phyloP scores from a whole-genome alignment of 1,284 basidiomycete genomes.

The Golubevia pallescens region DNA sequence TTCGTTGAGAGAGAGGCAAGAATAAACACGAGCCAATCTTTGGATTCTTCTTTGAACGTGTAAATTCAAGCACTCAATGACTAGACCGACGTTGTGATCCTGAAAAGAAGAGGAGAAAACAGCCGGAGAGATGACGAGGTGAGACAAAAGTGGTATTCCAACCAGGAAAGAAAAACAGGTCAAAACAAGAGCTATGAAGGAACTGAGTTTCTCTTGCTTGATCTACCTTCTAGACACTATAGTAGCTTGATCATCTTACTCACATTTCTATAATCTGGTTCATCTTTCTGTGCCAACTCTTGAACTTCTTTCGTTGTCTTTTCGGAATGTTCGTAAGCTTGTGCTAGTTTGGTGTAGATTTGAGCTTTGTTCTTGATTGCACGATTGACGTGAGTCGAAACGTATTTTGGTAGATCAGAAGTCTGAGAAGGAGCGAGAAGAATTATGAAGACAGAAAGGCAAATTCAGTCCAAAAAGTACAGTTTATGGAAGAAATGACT shows the following conservation, averaged over 20 bases:
- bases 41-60: slow-evolving; percentile 77
- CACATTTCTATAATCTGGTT: slow-evolving; percentile 69
- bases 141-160: slow-evolving; percentile 19
- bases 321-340: slow-evolving; percentile 71
- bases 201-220: slow-evolving; percentile 16
- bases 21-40: slow-evolving; percentile 78
- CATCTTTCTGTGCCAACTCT: slow-evolving; percentile 69
- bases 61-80: slow-evolving; percentile 72
- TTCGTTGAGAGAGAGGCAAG: slow-evolving; percentile 75
- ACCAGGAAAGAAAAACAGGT: slow-evolving; percentile 15
- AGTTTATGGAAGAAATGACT: neutral
- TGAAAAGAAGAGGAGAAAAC: slow-evolving; percentile 37
- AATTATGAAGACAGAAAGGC: neutral
- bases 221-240: neutral
- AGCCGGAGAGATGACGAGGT: slow-evolving; percentile 8
- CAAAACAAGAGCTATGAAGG: slow-evolving; percentile 14
- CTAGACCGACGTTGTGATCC: slow-evolving; percentile 77
- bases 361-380: slow-evolving; percentile 70
- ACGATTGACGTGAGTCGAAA: slow-evolving; percentile 69
- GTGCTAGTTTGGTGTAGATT: slow-evolving; percentile 72
- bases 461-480: neutral
- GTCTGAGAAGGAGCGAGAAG: slow-evolving; percentile 64
- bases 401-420: slow-evolving; percentile 74
- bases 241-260: slow-evolving; percentile 28
- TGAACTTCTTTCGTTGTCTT: slow-evolving; percentile 63